Evolutionary conservation across 2,329 filamentous ascomycete species (phyloP), one percentile per base, ranked within the genome.

Genomic region (Xylaria multiplex): DNA sequence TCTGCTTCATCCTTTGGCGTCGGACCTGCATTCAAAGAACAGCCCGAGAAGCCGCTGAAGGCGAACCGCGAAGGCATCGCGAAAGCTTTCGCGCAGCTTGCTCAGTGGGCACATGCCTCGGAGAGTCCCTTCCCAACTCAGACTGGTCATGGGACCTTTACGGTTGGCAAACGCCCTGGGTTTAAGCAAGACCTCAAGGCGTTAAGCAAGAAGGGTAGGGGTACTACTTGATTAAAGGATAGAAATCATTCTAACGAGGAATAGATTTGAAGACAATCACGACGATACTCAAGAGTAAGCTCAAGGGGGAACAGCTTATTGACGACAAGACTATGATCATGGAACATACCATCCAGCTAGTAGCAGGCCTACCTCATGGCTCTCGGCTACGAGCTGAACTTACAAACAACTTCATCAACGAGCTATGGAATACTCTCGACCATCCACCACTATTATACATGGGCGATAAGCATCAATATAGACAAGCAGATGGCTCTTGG

Each of bases 281-380:
- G 50, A 82, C 86, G 5, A 79, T 93, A 43, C 80, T 92, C 64
- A 84, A 85, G 61, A 83, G 81, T 67, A 89, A 92, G 77, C 77
- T 89, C 37, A 89, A 86, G 71, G 89, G 90, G 1, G 84, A 85
- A 64, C 81, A 86, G 54, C 81, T 90, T 11, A 78, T 87, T 5
- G 89, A 95, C 72, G 92, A 95, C 80, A 91, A 91, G 79, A 91
- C 89, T 1, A 91, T 92, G 83, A 81, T 93, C 50, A 92, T 93
- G 88, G 91, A 93, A 77, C 83, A 87, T 7, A 84, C 90, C 5
- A 92, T 93, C 66, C 86, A 90, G 80, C 82, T 93, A 16, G 90
- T 92, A 5, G 84, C 89, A 13, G 85, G 85, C 37, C 81, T 93
- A 40, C 90, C 89, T 0, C 79, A 84, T 56, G 81, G 85, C 61